phyloP scores from a whole-genome alignment of 2,329 filamentous ascomycete genomes.

The Fusarium xyrophilum region DNA sequence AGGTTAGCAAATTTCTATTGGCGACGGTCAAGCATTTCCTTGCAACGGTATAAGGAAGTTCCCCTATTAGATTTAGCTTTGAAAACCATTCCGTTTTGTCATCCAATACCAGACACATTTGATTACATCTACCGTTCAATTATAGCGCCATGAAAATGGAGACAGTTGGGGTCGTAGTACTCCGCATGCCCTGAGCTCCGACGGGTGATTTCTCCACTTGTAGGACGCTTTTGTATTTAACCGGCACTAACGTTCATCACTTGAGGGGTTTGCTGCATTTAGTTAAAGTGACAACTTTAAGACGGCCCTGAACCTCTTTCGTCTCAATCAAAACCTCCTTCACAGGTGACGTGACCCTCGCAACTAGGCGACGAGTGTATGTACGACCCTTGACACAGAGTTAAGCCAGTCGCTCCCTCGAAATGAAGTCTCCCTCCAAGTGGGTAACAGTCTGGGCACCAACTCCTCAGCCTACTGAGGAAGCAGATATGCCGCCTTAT shows the following conservation, averaged over 20 bases:
- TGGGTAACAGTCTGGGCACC: background rate
- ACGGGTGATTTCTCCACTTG: background rate
- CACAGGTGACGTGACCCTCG: too few species aligned
- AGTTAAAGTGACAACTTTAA: background rate
- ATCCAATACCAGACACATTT: background rate
- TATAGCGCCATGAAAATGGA: background rate
- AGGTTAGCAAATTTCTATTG: background rate
- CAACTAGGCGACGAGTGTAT: background rate
- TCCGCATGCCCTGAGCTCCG: fast-evolving
- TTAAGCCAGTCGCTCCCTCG: fast-evolving
- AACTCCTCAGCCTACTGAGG: background rate
- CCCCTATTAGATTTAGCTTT: too few species aligned
- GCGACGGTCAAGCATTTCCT: background rate
- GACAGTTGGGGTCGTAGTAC: too few species aligned
- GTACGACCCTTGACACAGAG: background rate
- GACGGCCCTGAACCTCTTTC: background rate
- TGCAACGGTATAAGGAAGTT: fast-evolving
- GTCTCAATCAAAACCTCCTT: background rate
- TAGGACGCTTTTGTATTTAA: background rate
- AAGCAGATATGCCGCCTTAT: background rate
- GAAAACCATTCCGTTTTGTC: fast-evolving
- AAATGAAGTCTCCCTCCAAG: background rate
- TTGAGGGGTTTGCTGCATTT: background rate
- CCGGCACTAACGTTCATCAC: background rate
- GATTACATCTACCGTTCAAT: background rate